phyloP scores from a whole-genome alignment of 208 protist species.

The Trypanosoma lewisi region DNA sequence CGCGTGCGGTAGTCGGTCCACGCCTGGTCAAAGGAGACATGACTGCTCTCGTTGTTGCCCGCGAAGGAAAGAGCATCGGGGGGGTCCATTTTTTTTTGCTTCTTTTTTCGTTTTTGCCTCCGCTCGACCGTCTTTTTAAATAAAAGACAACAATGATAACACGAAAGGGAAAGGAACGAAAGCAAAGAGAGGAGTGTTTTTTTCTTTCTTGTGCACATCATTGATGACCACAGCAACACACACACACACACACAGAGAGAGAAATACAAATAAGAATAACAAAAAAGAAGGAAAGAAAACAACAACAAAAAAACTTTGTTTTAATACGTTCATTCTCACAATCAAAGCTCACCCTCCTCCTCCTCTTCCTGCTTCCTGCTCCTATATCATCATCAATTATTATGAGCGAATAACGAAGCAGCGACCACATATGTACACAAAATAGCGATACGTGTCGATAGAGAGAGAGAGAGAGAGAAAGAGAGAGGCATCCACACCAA shows the following conservation, averaged over 20 bases:
- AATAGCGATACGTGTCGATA: too few species aligned
- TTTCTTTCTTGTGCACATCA: background rate
- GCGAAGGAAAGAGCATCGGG: background rate
- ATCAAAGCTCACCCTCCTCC: too few species aligned
- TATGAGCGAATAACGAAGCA: too few species aligned
- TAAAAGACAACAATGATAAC: background rate
- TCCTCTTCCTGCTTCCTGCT: too few species aligned
- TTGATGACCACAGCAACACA: background rate
- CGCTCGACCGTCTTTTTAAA: too few species aligned
- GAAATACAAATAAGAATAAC: background rate
- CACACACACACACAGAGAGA: background rate
- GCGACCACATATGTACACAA: too few species aligned
- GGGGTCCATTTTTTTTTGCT: background rate
- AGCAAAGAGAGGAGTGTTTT: too few species aligned
- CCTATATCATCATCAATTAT: too few species aligned
- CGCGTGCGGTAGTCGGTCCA: background rate
- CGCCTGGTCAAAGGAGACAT: background rate
- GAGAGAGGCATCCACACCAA: too few species aligned
- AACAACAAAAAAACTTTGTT: background rate
- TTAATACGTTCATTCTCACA: background rate
- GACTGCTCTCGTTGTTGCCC: background rate
- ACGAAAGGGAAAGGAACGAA: background rate
- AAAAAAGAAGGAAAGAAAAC: background rate
- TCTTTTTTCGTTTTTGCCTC: background rate
- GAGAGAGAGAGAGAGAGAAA: too few species aligned